Evolutionary conservation across 2,329 filamentous ascomycete genomes (phyloP).

Genomic region (Tolypocladium ovalisporum): DNA sequence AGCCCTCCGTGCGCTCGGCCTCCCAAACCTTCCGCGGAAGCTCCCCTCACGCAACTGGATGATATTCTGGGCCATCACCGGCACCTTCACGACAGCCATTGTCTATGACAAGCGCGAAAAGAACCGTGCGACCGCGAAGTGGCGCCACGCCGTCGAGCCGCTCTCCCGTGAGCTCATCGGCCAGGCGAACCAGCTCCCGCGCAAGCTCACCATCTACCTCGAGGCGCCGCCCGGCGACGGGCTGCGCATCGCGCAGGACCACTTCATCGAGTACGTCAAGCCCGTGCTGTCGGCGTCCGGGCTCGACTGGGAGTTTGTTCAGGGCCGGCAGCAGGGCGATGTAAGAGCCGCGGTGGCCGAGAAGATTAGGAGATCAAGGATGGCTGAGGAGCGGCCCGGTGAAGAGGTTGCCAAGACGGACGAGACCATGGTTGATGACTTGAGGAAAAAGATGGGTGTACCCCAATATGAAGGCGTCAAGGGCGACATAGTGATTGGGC

Average conservation of each 20-base stretch:
- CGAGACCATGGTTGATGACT: slow-evolving; percentile 47
- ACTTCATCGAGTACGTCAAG: slow-evolving; percentile 94
- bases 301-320: slow-evolving; percentile 91
- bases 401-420: slow-evolving; percentile 35
- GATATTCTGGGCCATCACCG: slow-evolving; percentile 78
- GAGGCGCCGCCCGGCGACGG: slow-evolving; percentile 80
- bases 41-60: slow-evolving; percentile 96
- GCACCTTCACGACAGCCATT: slow-evolving; percentile 67
- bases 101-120: slow-evolving; percentile 92
- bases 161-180: slow-evolving; percentile 68
- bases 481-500: slow-evolving; percentile 81
- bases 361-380: slow-evolving; percentile 63
- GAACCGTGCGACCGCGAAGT: slow-evolving; percentile 73
- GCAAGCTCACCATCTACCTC: slow-evolving; percentile 78
- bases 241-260: slow-evolving; percentile 74
- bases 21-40: slow-evolving; percentile 72
- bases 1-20: slow-evolving; percentile 67
- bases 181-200: slow-evolving; percentile 57
- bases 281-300: slow-evolving; percentile 82
- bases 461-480: slow-evolving; percentile 60
- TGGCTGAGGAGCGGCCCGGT: slow-evolving; percentile 42
- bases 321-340: slow-evolving; percentile 87
- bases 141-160: slow-evolving; percentile 76
- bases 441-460: slow-evolving; percentile 56
- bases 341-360: slow-evolving; percentile 79